Base-by-base conservation (phyloP, 176 grass and related monocot genomes). In the Musa schizocarpa region DNA sequence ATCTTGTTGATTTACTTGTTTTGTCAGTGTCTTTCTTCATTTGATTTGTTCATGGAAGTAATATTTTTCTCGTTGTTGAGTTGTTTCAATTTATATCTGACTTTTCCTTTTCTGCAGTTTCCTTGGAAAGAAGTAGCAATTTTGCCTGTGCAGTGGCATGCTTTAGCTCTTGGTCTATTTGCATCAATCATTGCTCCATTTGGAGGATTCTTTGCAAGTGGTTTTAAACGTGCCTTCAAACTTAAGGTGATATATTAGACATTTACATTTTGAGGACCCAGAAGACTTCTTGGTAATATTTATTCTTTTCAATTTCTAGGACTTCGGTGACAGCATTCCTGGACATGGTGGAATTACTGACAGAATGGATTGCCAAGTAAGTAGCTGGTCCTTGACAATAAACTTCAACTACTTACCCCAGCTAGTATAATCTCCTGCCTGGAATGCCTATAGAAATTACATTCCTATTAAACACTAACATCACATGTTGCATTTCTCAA, bases 171-270 rank as follows among this genome's bases (percentile, higher is more conserved):
- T 63, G 96, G 96, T 66, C 79, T 99, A 69, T 99, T 99, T 92
- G 91, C 96, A 81, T 99, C 96, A 61, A 99, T 99, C 82, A 94
- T 99, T 75, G 96, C 96, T 68, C 96, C 96, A 65, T 99, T 99
- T 89, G 96, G 96, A 85, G 96, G 96, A 13, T 99, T 99, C 87
- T 99, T 99, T 13, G 96, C 96, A 25, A 95, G 96, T 77, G 91
- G 96, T 73, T 99, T 99, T 76, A 99, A 99, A 82, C 82, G 91
- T 61, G 96, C 96, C 56, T 99, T 99, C 57, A 99, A 99, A 75
- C 82, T 95, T 86, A 92, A 99, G 96, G 96, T 95, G 20, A 56
- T 78, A 53, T 65, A 81, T 21, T 10, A 69, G 72, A 74, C 20
- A 78, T 68, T 77, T 2, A 34, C 25, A n/a, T 19, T 27, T 26